Percentiles rank a stretch among this genome's conserved stretches.
Conservation (phyloP, 176 grass and related monocot species). For the Carex myosuroides region DNA sequence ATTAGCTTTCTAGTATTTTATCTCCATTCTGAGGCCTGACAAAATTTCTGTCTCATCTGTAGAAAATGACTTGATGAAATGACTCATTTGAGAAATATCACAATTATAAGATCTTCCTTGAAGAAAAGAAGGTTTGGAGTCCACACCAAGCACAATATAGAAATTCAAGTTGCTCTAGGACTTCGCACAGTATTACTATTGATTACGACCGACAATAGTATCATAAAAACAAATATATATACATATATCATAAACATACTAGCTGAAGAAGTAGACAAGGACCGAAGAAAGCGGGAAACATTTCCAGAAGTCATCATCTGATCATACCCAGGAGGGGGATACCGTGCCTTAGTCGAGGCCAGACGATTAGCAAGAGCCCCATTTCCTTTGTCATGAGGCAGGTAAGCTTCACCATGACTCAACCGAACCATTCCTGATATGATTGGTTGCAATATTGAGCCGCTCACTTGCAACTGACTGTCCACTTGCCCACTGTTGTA, state of each 20-base stretch:
- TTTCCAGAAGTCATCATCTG: slow-evolving; percentile 47
- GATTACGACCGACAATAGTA: neutral
- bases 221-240: neutral
- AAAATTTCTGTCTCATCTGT: neutral
- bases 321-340: slow-evolving; percentile 50
- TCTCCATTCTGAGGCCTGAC: neutral
- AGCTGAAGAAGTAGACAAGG: slow-evolving; percentile 42
- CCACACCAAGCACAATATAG: neutral
- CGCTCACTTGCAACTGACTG: slow-evolving; percentile 79
- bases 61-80: neutral
- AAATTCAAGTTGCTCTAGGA: neutral
- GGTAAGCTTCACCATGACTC: slow-evolving; percentile 92
- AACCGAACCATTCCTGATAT: slow-evolving; percentile 82
- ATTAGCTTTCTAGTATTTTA: neutral
- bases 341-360: slow-evolving; percentile 43
- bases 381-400: slow-evolving; percentile 98
- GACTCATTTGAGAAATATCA: neutral
- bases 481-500: slow-evolving; percentile 87
- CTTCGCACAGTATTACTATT: neutral
- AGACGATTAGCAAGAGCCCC: slow-evolving; percentile 52
- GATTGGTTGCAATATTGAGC: slow-evolving; percentile 87
- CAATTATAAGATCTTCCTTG: neutral
- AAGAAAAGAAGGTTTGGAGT: neutral
- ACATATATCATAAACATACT: slow-evolving; percentile 34
- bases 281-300: slow-evolving; percentile 48